Conservation (phyloP, 2,329 filamentous ascomycete genomes). For the Exophiala xenobiotica region DNA sequence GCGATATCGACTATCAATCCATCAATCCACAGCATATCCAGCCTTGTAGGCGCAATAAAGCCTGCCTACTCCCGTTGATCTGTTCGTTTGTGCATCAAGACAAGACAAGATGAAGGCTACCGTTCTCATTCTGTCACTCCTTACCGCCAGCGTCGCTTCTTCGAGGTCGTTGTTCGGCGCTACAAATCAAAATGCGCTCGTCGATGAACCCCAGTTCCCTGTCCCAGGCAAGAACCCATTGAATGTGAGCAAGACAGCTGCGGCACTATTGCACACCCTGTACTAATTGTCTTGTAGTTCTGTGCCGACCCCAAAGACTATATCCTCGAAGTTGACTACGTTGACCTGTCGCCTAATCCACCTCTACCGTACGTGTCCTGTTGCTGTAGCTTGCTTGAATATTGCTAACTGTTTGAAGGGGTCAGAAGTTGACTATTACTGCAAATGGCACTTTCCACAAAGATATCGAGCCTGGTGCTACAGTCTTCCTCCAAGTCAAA, state of each 20-base stretch:
- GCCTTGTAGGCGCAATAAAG: not conserved
- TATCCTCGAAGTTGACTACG: conserved; percentile 71
- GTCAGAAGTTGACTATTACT: conserved; percentile 72
- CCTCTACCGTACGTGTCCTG: conserved; percentile 69
- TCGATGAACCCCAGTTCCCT: conserved; percentile 55
- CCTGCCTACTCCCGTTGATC: not conserved
- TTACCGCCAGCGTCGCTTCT: conserved; percentile 46
- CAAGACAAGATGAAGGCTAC: conserved; percentile 21
- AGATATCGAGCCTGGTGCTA: conserved; percentile 72
- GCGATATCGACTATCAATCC: not conserved
- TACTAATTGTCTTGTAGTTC: no score
- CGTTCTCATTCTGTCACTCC: conserved; percentile 43
- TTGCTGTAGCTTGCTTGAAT: not conserved
- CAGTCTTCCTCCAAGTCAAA: conserved; percentile 81
- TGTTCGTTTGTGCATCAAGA: not conserved
- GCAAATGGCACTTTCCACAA: conserved; percentile 74
- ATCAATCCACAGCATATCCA: not conserved
- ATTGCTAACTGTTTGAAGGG: conserved; percentile 53
- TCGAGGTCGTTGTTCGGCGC: conserved; percentile 49
- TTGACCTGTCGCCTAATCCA: conserved; percentile 83
- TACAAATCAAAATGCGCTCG: conserved; percentile 52
- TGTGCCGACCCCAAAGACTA: conserved; percentile 70
- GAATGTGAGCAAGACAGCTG: conserved; percentile 41
- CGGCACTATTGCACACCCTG: conserved; percentile 5
- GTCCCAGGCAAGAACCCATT: conserved; percentile 86